A percentile compares a stretch with the other conserved stretches of the same genome.
These are phyloP conservation scores for Lenwebbia sp. DNA, from an alignment of 345 rosid species.

Conservation along the genomic window DNA sequence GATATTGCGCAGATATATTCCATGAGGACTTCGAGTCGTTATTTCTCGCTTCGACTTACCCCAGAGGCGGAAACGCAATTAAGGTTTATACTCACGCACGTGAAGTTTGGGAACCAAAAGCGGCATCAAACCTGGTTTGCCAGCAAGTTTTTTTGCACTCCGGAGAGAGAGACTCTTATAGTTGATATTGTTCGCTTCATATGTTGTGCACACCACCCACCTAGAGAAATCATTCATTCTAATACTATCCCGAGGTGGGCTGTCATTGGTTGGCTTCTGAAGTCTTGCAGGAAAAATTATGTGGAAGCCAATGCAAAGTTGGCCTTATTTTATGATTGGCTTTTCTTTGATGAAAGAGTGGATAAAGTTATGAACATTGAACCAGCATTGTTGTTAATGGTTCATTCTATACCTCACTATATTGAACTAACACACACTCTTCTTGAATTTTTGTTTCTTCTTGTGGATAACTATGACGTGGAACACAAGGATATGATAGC, in stretches of 20 bases:
- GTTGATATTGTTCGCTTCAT: constrained; percentile 67
- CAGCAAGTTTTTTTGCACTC: constrained; percentile 40
- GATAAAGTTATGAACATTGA: constrained; percentile 82
- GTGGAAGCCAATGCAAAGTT: constrained; percentile 47
- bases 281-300: constrained; percentile 37
- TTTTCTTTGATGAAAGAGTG: constrained; percentile 56
- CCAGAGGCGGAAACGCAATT: constrained; percentile 67
- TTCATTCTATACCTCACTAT: constrained; percentile 58
- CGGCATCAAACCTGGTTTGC: constrained; percentile 71
- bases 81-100: constrained; percentile 63
- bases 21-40: constrained; percentile 56
- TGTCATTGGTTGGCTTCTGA: constrained; percentile 66
- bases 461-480: constrained; percentile 53
- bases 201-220: constrained; percentile 67
- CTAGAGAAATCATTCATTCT: constrained; percentile 47
- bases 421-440: constrained; percentile 49
- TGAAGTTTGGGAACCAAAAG: constrained; percentile 66
- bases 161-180: constrained; percentile 48
- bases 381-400: constrained; percentile 78
- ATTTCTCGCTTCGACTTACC: constrained; percentile 48
- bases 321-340: constrained; percentile 80
- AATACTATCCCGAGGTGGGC: constrained; percentile 83
- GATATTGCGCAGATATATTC: constrained; percentile 37
- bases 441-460: constrained; percentile 67
- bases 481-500: constrained; percentile 24